Evolutionary conservation across 306 rosid species (phyloP).

Genomic region (Inga laurina): DNA sequence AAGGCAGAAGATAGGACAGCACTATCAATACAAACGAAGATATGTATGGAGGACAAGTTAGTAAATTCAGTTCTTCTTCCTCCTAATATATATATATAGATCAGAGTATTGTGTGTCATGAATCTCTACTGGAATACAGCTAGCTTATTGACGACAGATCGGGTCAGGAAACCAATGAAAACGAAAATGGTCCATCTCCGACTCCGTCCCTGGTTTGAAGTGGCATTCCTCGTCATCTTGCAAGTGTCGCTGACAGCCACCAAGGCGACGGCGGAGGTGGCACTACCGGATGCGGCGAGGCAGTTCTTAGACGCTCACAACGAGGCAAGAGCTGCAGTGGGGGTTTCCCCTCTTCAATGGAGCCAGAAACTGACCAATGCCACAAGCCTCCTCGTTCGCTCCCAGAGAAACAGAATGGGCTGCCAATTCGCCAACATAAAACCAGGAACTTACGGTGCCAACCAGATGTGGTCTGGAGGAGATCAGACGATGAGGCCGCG

Average conservation of each 20-base stretch:
- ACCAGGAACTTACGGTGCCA: slow-evolving; percentile 62
- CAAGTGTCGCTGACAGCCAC: slow-evolving; percentile 20
- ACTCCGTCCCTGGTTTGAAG: not conserved
- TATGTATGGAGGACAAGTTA: not conserved
- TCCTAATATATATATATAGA: not conserved
- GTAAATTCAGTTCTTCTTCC: not conserved
- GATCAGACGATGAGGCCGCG: slow-evolving; percentile 42
- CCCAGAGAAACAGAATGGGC: slow-evolving; percentile 62
- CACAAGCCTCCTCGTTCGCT: slow-evolving; percentile 56
- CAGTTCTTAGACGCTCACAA: slow-evolving; percentile 74
- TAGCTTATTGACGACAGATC: not conserved
- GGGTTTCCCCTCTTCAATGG: slow-evolving; percentile 68
- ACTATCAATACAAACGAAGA: not conserved
- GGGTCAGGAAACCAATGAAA: not conserved
- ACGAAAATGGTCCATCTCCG: not conserved
- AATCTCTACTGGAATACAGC: not conserved
- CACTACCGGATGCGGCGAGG: slow-evolving; percentile 38
- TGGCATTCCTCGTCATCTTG: slow-evolving; percentile 21
- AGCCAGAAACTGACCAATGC: slow-evolving; percentile 61
- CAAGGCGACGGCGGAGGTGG: not conserved
- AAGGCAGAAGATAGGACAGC: not conserved
- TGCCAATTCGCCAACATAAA: slow-evolving; percentile 72
- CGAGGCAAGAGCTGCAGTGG: slow-evolving; percentile 76
- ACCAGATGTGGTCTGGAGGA: slow-evolving; percentile 67
- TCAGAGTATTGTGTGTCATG: not conserved